Evolutionary conservation across 2,329 filamentous ascomycete genomes (phyloP).

Genomic region (Periglandula ipomoeae): DNA sequence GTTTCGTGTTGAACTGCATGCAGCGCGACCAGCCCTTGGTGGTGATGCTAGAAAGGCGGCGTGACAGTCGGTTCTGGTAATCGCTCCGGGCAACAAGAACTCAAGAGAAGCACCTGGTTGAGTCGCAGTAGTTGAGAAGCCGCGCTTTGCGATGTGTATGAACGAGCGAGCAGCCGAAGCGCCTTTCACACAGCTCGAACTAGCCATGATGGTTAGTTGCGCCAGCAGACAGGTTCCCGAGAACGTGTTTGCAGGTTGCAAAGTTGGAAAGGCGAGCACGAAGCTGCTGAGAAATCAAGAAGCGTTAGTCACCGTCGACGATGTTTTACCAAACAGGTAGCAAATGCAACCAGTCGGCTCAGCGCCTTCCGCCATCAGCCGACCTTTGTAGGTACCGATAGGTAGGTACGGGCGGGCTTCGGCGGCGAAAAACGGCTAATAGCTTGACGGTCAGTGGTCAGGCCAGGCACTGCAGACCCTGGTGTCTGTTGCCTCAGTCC

Average conservation of each 20-base stretch:
- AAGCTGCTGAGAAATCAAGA: conserved; percentile 8
- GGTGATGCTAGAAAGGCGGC: not conserved
- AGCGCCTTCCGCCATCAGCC: not conserved
- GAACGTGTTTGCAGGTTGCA: not conserved
- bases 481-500: too few species aligned
- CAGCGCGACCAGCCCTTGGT: not conserved
- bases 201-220: conserved; percentile 17
- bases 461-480: too few species aligned
- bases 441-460: not conserved
- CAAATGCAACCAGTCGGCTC: not conserved
- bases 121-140: conserved; percentile 18
- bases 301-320: not conserved
- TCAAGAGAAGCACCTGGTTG: conserved; percentile 23
- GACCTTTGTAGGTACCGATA: not conserved
- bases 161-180: conserved; percentile 30
- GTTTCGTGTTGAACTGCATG: not conserved
- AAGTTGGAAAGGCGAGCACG: not conserved
- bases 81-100: conserved; percentile 29
- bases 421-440: not conserved
- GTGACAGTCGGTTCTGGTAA: not conserved
- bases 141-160: conserved; percentile 30
- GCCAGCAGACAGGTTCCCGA: not conserved
- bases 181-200: conserved; percentile 27
- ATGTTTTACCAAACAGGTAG: not conserved
- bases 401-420: too few species aligned